phyloP scores from a whole-genome alignment of 2,329 filamentous ascomycete species.

The Cyclaneusma minus region DNA sequence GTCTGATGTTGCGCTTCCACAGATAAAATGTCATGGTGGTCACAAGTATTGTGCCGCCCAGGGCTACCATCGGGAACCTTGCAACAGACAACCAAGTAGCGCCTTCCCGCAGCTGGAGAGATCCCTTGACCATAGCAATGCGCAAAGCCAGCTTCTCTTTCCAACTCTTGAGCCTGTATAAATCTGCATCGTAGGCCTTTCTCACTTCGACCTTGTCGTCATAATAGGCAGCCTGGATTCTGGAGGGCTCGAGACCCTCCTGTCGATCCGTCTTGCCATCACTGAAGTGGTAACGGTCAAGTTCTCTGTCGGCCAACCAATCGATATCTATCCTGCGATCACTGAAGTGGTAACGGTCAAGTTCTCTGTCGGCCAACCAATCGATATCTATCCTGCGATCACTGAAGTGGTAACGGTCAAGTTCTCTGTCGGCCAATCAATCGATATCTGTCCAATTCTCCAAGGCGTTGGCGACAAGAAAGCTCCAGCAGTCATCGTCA shows the following conservation, averaged over 20 bases:
- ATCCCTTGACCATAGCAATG: no score
- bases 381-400: slow-evolving; percentile 3
- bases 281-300: no score
- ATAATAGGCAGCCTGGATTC: slow-evolving; percentile 7
- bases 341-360: slow-evolving; percentile 6
- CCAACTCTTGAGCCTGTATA: no score
- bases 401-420: slow-evolving; percentile 6
- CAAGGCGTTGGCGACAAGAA: slow-evolving; percentile 10
- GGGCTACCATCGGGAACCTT: slow-evolving; percentile 1
- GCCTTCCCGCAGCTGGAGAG: no score
- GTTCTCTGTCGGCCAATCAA: slow-evolving; percentile 7
- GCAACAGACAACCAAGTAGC: no score
- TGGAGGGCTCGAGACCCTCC: slow-evolving; percentile 7
- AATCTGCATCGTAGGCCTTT: no score
- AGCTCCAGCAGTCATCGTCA: no score
- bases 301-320: neutral
- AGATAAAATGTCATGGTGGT: slow-evolving; percentile 4
- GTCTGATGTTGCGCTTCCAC: no score
- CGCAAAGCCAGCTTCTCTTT: no score
- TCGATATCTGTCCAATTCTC: slow-evolving; percentile 10
- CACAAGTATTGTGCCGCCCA: slow-evolving; percentile 5
- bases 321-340: neutral
- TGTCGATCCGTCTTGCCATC: neutral
- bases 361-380: slow-evolving; percentile 6
- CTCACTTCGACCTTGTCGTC: slow-evolving; percentile 1